Evolutionary conservation across 1,284 basidiomycete species (phyloP), one percentile per base, ranked within the genome.

Genomic region (Ceratobasidium sp.): DNA sequence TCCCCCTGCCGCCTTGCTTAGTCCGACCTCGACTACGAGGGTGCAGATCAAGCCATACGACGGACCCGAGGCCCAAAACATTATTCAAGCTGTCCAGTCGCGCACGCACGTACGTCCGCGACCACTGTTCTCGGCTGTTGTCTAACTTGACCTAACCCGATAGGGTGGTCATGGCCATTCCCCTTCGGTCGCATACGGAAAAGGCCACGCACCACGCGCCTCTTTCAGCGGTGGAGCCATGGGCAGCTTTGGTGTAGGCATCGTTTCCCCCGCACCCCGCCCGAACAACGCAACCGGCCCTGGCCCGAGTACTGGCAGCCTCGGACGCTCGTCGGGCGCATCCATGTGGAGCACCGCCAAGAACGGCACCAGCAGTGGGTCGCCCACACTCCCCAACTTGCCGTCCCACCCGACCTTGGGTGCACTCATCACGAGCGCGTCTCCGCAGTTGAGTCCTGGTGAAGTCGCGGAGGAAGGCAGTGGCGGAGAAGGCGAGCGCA

Each of bases 31-130:
- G 51, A 81, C 87, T 39, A 86, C 88, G 58, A 80, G 81, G 9
- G 81, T 83, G 51, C 80, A 80, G 75, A 92, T 99, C 81, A 88
- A 88, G 78, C 95, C 97, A 0, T 99, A 98, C 83, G 96, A 97
- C 81, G 94, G 95, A 1, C 89, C 95, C 74, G 97, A 99, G 81
- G 95, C 95, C 5, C 92, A 95, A 79, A 84, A 83, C 73, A 92
- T 99, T 83, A 96, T 99, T 77, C 90, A 93, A 77, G 92, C 89
- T 64, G 94, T 98, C 76, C 93, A 95, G 24, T 58, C 54, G 41
- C 77, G 75, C 76, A 75, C 76, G 37, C 65, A 66, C 34, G 68
- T 72, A 51, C 79, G 84, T 78, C 87, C 62, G 16, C 48, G 39
- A 9, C 13, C 41, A 75, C 37, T 34, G 7, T 34, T 51, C 16